Conservation (phyloP, 257 asterid species). For the Petrea volubilis region DNA sequence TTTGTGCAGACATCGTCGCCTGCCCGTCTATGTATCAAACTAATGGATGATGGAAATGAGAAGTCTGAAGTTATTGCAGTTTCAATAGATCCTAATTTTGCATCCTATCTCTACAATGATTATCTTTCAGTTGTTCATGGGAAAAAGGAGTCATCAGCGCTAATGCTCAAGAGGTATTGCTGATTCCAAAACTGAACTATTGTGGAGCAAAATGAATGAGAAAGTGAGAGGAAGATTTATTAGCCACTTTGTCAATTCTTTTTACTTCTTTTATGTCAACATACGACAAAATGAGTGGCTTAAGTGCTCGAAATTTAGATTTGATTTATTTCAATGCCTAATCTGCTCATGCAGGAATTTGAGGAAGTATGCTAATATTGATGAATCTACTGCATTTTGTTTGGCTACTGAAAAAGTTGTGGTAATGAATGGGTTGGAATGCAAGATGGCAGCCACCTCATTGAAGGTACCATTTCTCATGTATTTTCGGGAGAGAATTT, state of each 20-base stretch:
- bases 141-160: conserved; percentile 72
- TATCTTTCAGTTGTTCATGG: conserved; percentile 67
- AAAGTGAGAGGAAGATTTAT: not conserved
- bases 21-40: conserved; percentile 69
- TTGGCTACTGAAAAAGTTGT: conserved; percentile 56
- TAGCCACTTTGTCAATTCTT: not conserved
- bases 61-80: conserved; percentile 87
- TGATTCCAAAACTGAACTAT: conserved; percentile 14
- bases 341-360: conserved; percentile 53
- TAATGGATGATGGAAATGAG: conserved; percentile 85
- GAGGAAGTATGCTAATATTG: conserved; percentile 46
- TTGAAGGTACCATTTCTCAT: conserved; percentile 56
- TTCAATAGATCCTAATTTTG: conserved; percentile 84
- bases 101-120: conserved; percentile 69
- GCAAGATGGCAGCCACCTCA: conserved; percentile 80
- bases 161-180: conserved; percentile 79
- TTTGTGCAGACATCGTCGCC: conserved; percentile 65
- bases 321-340: conserved; percentile 17
- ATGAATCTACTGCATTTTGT: conserved; percentile 54
- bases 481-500: not conserved
- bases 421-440: conserved; percentile 79
- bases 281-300: not conserved
- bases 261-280: not conserved
- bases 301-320: not conserved
- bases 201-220: conserved; percentile 6